A percentile compares a stretch with the other conserved stretches of the same genome.
Conservation (phyloP, 306 rosid species). For the Malus orientalis region DNA sequence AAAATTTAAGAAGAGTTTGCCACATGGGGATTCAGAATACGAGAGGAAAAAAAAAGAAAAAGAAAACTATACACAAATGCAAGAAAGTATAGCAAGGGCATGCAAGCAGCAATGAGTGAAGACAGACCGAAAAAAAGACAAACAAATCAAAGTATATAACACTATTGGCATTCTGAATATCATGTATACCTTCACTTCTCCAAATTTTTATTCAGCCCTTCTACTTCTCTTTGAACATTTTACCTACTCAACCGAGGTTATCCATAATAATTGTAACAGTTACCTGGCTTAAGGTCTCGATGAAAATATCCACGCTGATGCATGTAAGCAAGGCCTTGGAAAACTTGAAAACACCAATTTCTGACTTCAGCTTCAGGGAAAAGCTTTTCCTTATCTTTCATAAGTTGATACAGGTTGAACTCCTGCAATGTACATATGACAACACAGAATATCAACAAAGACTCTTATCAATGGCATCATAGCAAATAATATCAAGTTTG, state of each 20-base stretch:
- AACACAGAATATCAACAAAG: background rate
- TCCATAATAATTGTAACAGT: background rate
- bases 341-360: conserved; percentile 97
- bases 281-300: conserved; percentile 99
- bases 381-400: conserved; percentile 77
- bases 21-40: background rate
- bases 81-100: background rate
- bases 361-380: conserved; percentile 78
- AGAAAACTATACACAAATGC: background rate
- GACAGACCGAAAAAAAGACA: background rate
- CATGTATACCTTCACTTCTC: background rate
- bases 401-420: conserved; percentile 85
- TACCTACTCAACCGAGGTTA: background rate
- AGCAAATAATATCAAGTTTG: background rate
- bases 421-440: conserved; percentile 35
- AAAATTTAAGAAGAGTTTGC: background rate
- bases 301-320: conserved; percentile 99
- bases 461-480: background rate
- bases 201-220: background rate
- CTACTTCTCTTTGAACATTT: background rate
- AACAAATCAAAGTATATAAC: background rate
- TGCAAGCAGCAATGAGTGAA: background rate
- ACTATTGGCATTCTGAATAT: background rate
- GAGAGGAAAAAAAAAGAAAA: background rate
- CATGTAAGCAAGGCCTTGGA: conserved; percentile 96